A percentile compares a stretch with the other conserved stretches of the same genome.
Evolutionary conservation across 768 basidiomycete genomes (phyloP).

Genomic region (Hypsizygus marmoreus): DNA sequence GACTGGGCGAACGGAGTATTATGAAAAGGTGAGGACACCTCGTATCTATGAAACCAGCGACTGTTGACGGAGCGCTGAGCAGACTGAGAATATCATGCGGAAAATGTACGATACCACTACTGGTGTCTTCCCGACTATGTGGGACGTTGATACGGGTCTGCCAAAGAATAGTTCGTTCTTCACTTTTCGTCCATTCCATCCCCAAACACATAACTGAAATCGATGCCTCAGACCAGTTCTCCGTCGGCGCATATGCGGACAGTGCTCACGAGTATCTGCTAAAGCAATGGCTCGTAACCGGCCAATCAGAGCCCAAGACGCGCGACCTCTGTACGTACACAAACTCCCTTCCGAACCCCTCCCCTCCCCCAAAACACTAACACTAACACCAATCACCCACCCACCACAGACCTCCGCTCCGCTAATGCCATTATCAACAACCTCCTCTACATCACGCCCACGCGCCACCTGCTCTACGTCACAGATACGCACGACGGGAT

Average conservation of each 20-base stretch:
- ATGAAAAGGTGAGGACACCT: constrained; percentile 37
- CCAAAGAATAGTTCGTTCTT: constrained; percentile 43
- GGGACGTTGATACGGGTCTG: constrained; percentile 46
- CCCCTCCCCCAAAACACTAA: constrained; percentile 27
- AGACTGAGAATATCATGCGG: constrained; percentile 48
- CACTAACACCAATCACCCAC: too few relatives aligned
- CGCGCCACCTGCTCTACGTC: constrained; percentile 57
- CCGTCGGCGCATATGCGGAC: constrained; percentile 61
- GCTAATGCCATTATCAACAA: constrained; percentile 52
- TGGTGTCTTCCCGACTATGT: constrained; percentile 59
- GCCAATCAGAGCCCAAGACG: constrained; percentile 48
- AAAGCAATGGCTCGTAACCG: constrained; percentile 66
- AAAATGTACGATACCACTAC: constrained; percentile 49
- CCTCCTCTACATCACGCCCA: constrained; percentile 54
- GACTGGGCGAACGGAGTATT: constrained; percentile 68
- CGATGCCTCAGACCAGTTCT: constrained; percentile 37
- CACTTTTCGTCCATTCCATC: not conserved
- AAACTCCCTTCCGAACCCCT: constrained; percentile 34
- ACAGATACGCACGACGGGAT: constrained; percentile 41
- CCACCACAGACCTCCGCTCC: constrained; percentile 45
- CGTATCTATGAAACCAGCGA: not conserved
- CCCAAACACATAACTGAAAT: not conserved
- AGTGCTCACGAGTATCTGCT: constrained; percentile 73
- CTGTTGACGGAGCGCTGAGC: constrained; percentile 26
- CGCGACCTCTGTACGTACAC: constrained; percentile 57